Base-by-base conservation (phyloP, 208 protist species). In the Wallacemonas collosoma region DNA sequence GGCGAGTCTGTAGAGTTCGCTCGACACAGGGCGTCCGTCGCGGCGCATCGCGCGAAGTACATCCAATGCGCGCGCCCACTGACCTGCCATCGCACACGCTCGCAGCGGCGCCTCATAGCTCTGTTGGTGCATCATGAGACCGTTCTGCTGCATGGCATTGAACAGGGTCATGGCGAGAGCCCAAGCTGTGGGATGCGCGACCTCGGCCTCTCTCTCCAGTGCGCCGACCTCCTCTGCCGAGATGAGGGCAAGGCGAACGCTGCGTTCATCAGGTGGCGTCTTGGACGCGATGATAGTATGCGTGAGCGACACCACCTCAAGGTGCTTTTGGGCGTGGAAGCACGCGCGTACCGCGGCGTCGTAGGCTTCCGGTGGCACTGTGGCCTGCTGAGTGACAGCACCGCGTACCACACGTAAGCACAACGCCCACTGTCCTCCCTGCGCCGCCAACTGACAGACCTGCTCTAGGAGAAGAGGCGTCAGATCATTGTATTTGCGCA, bases 31-130 rank as follows among this genome's bases (percentile, higher is more conserved):
- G 7, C 88, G 72, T 38, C 69, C 63, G 47, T 90, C 85, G 14
- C 77, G 78, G 41, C 76, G 80, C 88, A 93, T 93, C 9, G 64
- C 50, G 2, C 68, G 45, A 17, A 91, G 56, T 45, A 93, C 79
- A 8, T 55, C 38, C 43, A 89, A 68, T 9, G 85, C 85, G 26
- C 82, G 79, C 57, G 76, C 75, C 88, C 88, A 93, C 43, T 71
- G 63, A 9, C 83, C 88, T 3, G 81, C 77, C 68, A 85, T 75
- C 11, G 73, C 83, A 71, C 88, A 91, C 26, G 86, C 70, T 1
- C 88, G 88, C 61, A 93, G 71, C 41, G 88, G 88, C 4, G 85
- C 75, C 75, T 93, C 85, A 75, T 90, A 93, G 70, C 79, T 83
- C 75, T 90, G 88, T 62, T 90, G 88, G 56, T 88, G 83, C 71